Evolutionary conservation across 202 grass and related monocot genomes (phyloP).

Genomic region (Hordeum pubiflorum): DNA sequence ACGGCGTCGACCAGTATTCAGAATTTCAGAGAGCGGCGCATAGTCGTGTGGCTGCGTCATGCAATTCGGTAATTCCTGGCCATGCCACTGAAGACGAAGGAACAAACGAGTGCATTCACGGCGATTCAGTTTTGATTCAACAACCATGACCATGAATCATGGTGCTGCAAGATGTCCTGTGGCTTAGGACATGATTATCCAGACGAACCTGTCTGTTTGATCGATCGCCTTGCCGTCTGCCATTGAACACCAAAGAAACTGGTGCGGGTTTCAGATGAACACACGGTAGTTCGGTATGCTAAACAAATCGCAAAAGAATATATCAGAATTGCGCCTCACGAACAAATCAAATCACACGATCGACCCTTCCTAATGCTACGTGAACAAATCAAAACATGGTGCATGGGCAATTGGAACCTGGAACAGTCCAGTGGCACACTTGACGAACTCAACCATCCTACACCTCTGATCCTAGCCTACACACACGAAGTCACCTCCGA

Average conservation of each 20-base stretch:
- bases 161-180: neutral
- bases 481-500: neutral
- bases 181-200: neutral
- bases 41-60: neutral
- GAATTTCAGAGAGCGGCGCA: neutral
- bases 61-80: neutral
- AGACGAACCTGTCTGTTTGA: neutral
- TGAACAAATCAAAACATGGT: neutral
- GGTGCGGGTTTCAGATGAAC: neutral
- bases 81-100: neutral
- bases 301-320: neutral
- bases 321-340: neutral
- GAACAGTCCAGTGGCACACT: neutral
- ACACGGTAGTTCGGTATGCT: neutral
- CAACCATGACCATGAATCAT: neutral
- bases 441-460: neutral
- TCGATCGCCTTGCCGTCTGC: neutral
- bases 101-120: neutral
- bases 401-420: neutral
- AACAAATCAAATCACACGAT: constrained; percentile 2
- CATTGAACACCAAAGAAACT: neutral
- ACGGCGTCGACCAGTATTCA: neutral
- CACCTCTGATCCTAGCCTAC: constrained; percentile 22
- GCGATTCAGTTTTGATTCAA: neutral
- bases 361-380: neutral